Evolutionary conservation across 2,329 filamentous ascomycete species (phyloP).

Genomic region (Coniochaeta sp.): DNA sequence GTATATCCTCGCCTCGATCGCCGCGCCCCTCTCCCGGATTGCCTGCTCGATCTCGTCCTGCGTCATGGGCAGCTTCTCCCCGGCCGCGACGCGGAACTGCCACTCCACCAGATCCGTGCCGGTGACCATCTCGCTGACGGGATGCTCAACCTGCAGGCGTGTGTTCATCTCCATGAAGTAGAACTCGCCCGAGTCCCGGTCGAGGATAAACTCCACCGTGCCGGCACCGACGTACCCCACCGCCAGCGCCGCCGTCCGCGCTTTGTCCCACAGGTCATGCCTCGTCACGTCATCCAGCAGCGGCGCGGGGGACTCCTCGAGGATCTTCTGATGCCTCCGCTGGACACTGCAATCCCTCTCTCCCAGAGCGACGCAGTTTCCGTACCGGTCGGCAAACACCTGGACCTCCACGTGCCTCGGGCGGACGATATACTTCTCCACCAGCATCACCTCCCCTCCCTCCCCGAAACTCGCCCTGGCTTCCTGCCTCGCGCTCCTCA

Average conservation of each 20-base stretch:
- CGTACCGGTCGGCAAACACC: conserved; percentile 76
- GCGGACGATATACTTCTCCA: conserved; percentile 74
- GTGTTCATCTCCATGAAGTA: conserved; percentile 84
- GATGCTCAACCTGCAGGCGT: conserved; percentile 91
- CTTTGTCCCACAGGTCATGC: conserved; percentile 59
- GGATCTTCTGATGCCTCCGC: conserved; percentile 80
- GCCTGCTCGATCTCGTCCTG: conserved; percentile 61
- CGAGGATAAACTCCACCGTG: conserved; percentile 85
- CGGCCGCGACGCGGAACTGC: conserved; percentile 74
- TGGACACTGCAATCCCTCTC: conserved; percentile 88
- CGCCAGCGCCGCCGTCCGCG: conserved; percentile 60
- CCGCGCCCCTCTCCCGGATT: conserved; percentile 72
- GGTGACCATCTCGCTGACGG: conserved; percentile 70
- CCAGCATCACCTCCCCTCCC: conserved; percentile 70
- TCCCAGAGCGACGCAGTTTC: conserved; percentile 74
- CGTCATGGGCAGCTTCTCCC: conserved; percentile 48
- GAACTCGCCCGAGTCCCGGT: conserved; percentile 73
- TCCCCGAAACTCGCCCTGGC: conserved; percentile 76
- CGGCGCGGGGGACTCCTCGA: conserved; percentile 83
- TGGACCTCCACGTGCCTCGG: conserved; percentile 87
- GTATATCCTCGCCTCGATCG: conserved; percentile 94
- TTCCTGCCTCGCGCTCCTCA: conserved; percentile 67
- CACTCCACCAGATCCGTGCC: conserved; percentile 79
- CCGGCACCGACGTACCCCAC: conserved; percentile 85
- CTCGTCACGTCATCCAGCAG: conserved; percentile 51